A percentile compares a stretch with the other conserved stretches of the same genome.
Evolutionary conservation across 768 basidiomycete species (phyloP).

Genomic region (Mycena maculata): DNA sequence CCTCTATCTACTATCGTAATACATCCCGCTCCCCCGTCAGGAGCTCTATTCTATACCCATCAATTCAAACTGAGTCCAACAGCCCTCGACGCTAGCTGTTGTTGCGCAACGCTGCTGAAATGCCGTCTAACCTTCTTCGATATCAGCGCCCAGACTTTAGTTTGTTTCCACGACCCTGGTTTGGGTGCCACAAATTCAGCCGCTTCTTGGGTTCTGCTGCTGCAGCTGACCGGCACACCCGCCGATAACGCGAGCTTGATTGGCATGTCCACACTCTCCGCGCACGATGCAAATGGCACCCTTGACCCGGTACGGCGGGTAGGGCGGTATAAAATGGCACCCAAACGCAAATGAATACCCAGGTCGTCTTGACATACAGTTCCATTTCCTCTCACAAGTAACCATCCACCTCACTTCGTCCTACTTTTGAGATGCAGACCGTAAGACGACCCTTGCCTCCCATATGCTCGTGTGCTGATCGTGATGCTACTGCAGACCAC

Average conservation of each 20-base stretch:
- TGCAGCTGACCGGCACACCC: conserved; percentile 4
- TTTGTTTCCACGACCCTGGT: too few species aligned
- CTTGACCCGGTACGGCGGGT: background rate
- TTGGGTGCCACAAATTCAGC: background rate
- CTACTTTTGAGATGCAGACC: conserved; percentile 19
- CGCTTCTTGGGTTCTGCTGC: background rate
- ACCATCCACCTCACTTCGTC: background rate
- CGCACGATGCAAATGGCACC: background rate
- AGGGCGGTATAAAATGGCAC: conserved; percentile 1
- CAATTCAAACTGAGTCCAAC: background rate
- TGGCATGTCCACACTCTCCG: background rate
- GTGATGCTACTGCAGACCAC: conserved; percentile 36
- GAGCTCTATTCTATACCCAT: background rate
- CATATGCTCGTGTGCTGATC: too few species aligned
- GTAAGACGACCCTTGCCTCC: conserved; percentile 1
- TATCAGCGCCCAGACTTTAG: too few species aligned
- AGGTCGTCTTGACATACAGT: background rate
- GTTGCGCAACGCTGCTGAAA: background rate
- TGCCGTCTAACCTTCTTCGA: background rate
- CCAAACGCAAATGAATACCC: background rate
- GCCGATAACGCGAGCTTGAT: conserved; percentile 3
- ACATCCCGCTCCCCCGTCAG: background rate
- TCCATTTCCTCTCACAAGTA: background rate
- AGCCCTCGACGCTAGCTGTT: background rate
- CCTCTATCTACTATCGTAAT: conserved; percentile 14